Evolutionary conservation across 1,139 yeast genomes (phyloP).

Genomic region (Suhomyces anneliseae): DNA sequence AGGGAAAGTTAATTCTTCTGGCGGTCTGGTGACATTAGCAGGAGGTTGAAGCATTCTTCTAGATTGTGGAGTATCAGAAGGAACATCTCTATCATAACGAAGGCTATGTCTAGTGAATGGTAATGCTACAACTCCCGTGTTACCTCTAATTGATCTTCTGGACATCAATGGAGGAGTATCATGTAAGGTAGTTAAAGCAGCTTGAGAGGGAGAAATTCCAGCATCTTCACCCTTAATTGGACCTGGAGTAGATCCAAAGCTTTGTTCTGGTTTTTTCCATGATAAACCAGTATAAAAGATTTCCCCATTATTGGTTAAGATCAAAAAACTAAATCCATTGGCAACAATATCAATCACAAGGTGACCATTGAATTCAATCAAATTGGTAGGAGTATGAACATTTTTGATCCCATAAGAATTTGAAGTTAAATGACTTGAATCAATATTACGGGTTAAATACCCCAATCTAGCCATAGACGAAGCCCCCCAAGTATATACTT

Average conservation of each 20-base stretch:
- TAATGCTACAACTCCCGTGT: conserved; percentile 8
- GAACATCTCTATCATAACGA: conserved; percentile 11
- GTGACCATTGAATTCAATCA: conserved; percentile 32
- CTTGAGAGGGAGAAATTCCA: conserved; percentile 10
- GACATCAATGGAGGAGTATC: conserved; percentile 10
- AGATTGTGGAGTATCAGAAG: conserved; percentile 8
- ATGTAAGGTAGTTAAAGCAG: conserved; percentile 7
- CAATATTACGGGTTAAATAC: conserved; percentile 32
- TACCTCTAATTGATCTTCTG: conserved; percentile 16
- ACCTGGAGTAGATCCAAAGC: conserved; percentile 20
- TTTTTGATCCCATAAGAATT: conserved; percentile 17
- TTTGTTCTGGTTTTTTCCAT: conserved; percentile 38
- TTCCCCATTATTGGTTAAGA: conserved; percentile 55
- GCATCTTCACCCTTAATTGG: conserved; percentile 21
- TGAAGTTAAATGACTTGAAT: conserved; percentile 26
- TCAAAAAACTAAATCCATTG: conserved; percentile 68
- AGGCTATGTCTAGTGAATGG: conserved; percentile 7
- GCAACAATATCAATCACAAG: conserved; percentile 57
- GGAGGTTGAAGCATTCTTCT: conserved; percentile 14
- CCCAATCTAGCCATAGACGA: conserved; percentile 59
- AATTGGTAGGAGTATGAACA: conserved; percentile 44
- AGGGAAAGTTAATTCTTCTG: conserved; percentile 12
- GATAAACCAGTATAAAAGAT: conserved; percentile 54
- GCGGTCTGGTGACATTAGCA: conserved; percentile 15
- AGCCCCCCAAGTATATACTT: conserved; percentile 66